Evolutionary conservation across 257 asterid genomes (phyloP).

Genomic region (Nicotiana attenuata): DNA sequence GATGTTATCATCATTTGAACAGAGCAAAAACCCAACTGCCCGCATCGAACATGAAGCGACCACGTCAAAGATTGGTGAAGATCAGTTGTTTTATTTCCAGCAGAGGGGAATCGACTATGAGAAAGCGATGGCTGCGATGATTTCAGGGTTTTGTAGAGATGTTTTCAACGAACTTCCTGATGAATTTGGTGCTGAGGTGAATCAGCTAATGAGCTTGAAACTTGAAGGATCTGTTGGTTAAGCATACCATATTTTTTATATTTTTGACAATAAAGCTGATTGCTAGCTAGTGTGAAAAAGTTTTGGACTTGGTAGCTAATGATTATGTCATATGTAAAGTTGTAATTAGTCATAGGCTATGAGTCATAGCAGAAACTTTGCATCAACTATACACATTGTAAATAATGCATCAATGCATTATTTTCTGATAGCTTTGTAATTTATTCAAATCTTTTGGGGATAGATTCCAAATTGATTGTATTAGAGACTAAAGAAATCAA

Average conservation of each 20-base stretch:
- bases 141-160: slow-evolving; percentile 86
- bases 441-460: neutral
- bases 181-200: slow-evolving; percentile 95
- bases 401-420: neutral
- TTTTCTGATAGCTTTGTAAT: neutral
- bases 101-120: slow-evolving; percentile 91
- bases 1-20: slow-evolving; percentile 13
- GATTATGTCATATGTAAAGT: neutral
- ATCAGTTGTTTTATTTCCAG: slow-evolving; percentile 87
- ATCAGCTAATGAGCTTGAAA: slow-evolving; percentile 90
- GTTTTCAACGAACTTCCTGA: slow-evolving; percentile 90
- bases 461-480: neutral
- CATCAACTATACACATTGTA: neutral
- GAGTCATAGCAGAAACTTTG: neutral
- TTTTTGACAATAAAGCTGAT: neutral
- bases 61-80: slow-evolving; percentile 88
- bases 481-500: neutral
- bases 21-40: slow-evolving; percentile 66
- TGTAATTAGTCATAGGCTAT: neutral
- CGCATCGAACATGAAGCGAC: slow-evolving; percentile 90
- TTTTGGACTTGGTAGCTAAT: neutral
- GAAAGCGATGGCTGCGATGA: slow-evolving; percentile 95
- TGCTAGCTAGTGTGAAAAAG: neutral
- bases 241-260: neutral
- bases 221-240: slow-evolving; percentile 98